These are phyloP conservation scores for Alternaria sp. DNA, from an alignment of 2,329 filamentous ascomycete species.

Conservation along the genomic window DNA sequence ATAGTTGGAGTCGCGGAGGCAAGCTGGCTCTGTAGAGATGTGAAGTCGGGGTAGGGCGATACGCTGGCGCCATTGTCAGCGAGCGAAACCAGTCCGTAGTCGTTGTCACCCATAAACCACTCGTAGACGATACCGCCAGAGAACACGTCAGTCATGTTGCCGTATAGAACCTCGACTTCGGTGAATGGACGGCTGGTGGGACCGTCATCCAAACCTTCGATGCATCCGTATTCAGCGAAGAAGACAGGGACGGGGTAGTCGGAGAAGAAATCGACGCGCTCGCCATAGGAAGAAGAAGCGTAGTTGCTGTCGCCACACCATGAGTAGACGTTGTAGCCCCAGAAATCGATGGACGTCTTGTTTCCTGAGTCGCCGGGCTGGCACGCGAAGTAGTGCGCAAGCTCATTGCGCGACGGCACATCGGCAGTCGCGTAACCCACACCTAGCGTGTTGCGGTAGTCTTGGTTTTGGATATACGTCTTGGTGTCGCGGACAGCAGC, in stretches of 20 bases:
- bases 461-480: constrained; percentile 81
- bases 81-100: constrained; percentile 81
- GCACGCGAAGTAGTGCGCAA: constrained; percentile 96
- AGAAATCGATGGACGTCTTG: constrained; percentile 82
- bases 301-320: constrained; percentile 92
- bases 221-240: constrained; percentile 99
- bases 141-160: constrained; percentile 85
- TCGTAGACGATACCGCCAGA: constrained; percentile 98
- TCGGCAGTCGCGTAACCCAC: constrained; percentile 97
- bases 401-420: constrained; percentile 79
- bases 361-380: constrained; percentile 56
- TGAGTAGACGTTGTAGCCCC: constrained; percentile 99
- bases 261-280: constrained; percentile 82
- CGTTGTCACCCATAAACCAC: constrained; percentile 90
- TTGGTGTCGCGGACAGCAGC: constrained; percentile 96
- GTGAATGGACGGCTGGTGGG: constrained; percentile 75
- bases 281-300: constrained; percentile 76
- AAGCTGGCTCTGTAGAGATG: constrained; percentile 72
- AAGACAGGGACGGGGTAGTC: constrained; percentile 93
- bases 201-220: constrained; percentile 52
- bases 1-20: constrained; percentile 68
- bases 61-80: constrained; percentile 62
- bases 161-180: constrained; percentile 83
- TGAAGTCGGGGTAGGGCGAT: constrained; percentile 74
- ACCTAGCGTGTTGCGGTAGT: constrained; percentile 74